These are phyloP conservation scores for Gamarada debralockiae DNA, from an alignment of 495 filamentous ascomycete species.

Conservation along the genomic window DNA sequence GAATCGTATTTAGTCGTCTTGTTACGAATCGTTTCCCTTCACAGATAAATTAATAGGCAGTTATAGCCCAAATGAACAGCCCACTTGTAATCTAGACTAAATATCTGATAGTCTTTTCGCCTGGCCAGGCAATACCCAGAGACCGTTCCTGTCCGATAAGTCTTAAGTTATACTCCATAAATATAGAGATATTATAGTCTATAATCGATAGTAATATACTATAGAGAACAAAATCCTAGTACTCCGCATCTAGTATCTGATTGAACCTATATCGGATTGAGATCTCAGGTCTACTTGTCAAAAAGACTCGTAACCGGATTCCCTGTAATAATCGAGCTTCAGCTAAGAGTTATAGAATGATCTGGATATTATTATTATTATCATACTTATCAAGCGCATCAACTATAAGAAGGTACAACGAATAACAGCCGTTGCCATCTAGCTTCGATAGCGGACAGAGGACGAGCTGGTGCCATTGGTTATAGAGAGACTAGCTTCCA, in stretches of 20 bases:
- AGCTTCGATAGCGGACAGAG: conserved; percentile 18
- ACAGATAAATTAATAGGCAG: background rate
- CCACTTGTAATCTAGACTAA: conserved; percentile 4
- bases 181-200: conserved; percentile 4
- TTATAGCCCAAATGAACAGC: conserved; percentile 4
- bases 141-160: background rate
- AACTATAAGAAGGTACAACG: conserved; percentile 16
- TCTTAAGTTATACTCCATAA: conserved; percentile 10
- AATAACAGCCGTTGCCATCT: background rate
- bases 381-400: no score
- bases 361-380: conserved; percentile 17
- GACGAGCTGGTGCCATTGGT: conserved; percentile 13
- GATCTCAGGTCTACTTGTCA: conserved; percentile 23
- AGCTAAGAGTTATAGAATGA: conserved; percentile 4
- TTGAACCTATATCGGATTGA: conserved; percentile 11
- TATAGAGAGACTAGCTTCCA: conserved; percentile 13
- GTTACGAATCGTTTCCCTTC: background rate
- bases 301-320: conserved; percentile 4
- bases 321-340: conserved; percentile 16
- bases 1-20: background rate
- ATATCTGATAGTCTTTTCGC: background rate
- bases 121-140: background rate
- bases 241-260: background rate
- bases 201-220: background rate
- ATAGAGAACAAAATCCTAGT: background rate